Conservation (phyloP, 2,329 filamentous ascomycete genomes). For the Arthrocladium fulminans region DNA sequence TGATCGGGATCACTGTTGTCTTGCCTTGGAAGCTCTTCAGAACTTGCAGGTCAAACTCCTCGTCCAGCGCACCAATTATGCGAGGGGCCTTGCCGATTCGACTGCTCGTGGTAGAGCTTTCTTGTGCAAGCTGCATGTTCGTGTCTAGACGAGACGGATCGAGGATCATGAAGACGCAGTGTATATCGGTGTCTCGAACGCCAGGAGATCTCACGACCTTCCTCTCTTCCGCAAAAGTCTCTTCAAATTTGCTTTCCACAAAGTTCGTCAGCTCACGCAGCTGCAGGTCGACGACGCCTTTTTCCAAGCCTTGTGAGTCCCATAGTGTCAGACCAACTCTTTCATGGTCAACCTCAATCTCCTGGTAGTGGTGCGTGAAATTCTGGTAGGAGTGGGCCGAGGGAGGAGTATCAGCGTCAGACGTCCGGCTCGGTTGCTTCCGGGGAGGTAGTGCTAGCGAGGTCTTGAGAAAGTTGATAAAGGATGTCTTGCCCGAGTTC, state of each 20-base stretch:
- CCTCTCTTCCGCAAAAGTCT: slow-evolving; percentile 94
- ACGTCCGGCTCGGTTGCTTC: slow-evolving; percentile 55
- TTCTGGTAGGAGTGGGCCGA: slow-evolving; percentile 51
- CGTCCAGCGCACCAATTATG: slow-evolving; percentile 63
- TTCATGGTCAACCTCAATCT: slow-evolving; percentile 89
- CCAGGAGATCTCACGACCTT: slow-evolving; percentile 91
- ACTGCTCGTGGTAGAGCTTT: slow-evolving; percentile 47
- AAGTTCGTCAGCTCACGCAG: slow-evolving; percentile 85
- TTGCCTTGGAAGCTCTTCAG: slow-evolving; percentile 81
- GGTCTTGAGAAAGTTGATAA: slow-evolving; percentile 88
- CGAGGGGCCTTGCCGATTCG: slow-evolving; percentile 33
- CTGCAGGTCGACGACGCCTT: slow-evolving; percentile 89
- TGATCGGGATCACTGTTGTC: slow-evolving; percentile 89
- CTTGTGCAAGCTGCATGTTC: slow-evolving; percentile 60
- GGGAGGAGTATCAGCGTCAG: slow-evolving; percentile 48
- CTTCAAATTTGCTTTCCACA: slow-evolving; percentile 95
- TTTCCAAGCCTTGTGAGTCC: slow-evolving; percentile 93
- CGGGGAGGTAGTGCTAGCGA: slow-evolving; percentile 73
- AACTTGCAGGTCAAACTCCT: slow-evolving; percentile 83
- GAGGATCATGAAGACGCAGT: slow-evolving; percentile 85
- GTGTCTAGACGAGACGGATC: slow-evolving; percentile 78
- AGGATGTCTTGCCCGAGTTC: slow-evolving; percentile 87
- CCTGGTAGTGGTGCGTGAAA: slow-evolving; percentile 81
- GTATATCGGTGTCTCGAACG: slow-evolving; percentile 91
- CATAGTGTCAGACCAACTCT: slow-evolving; percentile 86